Evolutionary conservation across 2,329 filamentous ascomycete species (phyloP), one percentile per base, ranked within the genome.

Genomic region (Pseudocercospora crystallina): DNA sequence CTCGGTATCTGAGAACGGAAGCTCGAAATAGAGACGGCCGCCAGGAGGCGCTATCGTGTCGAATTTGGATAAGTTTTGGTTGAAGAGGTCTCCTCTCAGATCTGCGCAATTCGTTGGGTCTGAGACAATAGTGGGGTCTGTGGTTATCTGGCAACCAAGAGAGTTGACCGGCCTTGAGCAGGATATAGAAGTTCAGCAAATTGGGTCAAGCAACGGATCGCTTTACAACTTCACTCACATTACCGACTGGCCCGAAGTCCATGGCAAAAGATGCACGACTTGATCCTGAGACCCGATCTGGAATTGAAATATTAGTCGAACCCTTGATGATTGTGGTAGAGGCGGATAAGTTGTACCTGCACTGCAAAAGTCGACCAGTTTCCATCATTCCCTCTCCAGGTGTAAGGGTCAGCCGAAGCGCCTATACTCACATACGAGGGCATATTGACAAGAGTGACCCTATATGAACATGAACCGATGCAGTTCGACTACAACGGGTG

Each of bases 361-460:
- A 90, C 73, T 10, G 73, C 75, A 56, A 88, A 81, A 5, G 84
- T 81, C 13, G 85, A 89, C 87, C 87, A 90, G 56, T 77, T 78
- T 8, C 85, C 85, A 65, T 88, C 85, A n/a, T 42, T 30, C 10
- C 39, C 39, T 30, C 2, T 15, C 20, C 20, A 26, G 7, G 7
- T 26, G 3, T 7, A 26, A 26, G 20, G 20, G n/a, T n/a, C n/a
- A n/a, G n/a, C n/a, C n/a, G n/a, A 26, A 26, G 20, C 4, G 4
- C 20, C 3, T 26, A 26, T 26, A 26, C 20, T 26, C 20, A 26
- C 20, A 26, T 3, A 7, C 20, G 20, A 3, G 4, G 20, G 20
- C 20, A 26, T 26, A 3, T 26, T 7, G 20, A 4, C 7, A 7
- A 7, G 7, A 26, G 3, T 7, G 20, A 7, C 20, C 7, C 20